phyloP scores from a whole-genome alignment of 2,329 filamentous ascomycete species.

The Fusarium tjaetaba region DNA sequence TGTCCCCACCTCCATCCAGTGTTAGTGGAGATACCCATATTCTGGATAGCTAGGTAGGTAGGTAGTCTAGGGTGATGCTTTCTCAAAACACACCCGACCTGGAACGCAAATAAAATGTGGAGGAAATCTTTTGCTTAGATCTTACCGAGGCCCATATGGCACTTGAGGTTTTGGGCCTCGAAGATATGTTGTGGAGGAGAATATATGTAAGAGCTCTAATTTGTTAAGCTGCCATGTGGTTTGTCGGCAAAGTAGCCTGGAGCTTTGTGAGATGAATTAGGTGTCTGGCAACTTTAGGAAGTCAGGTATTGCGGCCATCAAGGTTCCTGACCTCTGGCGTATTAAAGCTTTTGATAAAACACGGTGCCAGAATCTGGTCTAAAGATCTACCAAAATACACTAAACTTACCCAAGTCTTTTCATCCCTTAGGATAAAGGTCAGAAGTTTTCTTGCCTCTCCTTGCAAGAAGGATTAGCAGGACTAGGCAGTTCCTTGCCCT shows the following conservation, averaged over 20 bases:
- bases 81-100: too few relatives aligned
- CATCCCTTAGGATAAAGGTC: background rate
- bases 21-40: slow-evolving; percentile 7
- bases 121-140: background rate
- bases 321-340: background rate
- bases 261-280: too few relatives aligned
- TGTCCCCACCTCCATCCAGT: slow-evolving; percentile 14
- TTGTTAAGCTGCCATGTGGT: background rate
- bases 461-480: background rate
- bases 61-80: background rate
- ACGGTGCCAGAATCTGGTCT: background rate
- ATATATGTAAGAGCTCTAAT: background rate
- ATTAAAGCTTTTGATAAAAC: background rate
- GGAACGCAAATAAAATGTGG: background rate
- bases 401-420: background rate
- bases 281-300: background rate
- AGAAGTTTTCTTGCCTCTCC: background rate
- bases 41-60: background rate
- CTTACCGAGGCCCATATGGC: background rate
- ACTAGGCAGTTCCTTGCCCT: background rate
- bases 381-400: background rate
- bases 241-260: background rate
- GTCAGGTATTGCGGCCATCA: background rate
- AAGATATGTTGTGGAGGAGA: background rate
- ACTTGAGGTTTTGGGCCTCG: background rate